Conservation (phyloP, 164 flowering plant genomes). For the Chimonanthus salicifolius region DNA sequence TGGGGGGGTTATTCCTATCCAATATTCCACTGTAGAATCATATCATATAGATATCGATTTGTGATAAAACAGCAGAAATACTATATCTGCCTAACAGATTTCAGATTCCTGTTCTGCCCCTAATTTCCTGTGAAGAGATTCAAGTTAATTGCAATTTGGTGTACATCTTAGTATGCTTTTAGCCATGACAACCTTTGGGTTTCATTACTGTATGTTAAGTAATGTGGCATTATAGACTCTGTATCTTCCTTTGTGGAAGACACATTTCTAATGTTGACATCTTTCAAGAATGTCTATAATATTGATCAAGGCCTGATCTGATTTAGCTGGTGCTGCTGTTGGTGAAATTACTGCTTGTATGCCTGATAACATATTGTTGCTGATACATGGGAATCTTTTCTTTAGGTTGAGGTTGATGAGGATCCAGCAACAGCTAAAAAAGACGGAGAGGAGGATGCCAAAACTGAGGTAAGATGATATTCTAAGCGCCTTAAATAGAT, state of each 20-base stretch:
- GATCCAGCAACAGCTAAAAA: conserved; percentile 78
- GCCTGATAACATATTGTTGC: neutral
- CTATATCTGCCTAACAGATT: neutral
- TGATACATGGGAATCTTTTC: neutral
- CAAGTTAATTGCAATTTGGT: neutral
- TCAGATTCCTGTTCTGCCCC: neutral
- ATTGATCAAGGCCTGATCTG: neutral
- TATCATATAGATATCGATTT: neutral
- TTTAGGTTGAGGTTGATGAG: conserved; percentile 92
- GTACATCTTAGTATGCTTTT: neutral
- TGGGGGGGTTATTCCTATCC: neutral
- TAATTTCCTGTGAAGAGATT: neutral
- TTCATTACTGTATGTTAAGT: neutral
- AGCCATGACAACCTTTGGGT: neutral
- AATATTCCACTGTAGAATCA: too few relatives aligned
- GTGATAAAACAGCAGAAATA: neutral
- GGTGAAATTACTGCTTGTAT: neutral
- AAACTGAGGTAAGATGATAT: conserved; percentile 49
- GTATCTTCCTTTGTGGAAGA: neutral
- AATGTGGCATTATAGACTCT: neutral
- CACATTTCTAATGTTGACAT: too few relatives aligned
- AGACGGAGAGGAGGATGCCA: conserved; percentile 52
- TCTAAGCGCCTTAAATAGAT: neutral
- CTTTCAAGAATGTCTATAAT: too few relatives aligned
- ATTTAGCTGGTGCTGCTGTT: neutral